A percentile compares a stretch with the other conserved stretches of the same genome.
These are phyloP conservation scores for Acanthamoeba healyi DNA, from an alignment of 208 protist species.

Conservation along the genomic window DNA sequence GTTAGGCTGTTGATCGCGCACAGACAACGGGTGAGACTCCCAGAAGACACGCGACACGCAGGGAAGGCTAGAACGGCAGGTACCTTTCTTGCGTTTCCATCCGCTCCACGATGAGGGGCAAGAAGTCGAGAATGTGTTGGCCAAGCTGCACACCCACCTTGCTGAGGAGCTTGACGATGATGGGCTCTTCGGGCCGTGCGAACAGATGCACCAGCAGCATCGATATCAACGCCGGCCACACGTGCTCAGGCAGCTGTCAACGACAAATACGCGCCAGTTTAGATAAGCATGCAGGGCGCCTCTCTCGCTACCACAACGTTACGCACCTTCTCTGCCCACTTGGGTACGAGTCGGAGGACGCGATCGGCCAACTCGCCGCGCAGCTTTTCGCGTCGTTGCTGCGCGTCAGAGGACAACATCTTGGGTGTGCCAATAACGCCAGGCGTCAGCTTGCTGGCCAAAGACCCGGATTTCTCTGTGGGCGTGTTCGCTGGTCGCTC, in stretches of 20 bases:
- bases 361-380: background rate
- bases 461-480: background rate
- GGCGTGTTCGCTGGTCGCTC: background rate
- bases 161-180: constrained; percentile 46
- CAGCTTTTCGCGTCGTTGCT: background rate
- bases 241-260: constrained; percentile 58
- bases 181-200: constrained; percentile 13
- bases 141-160: constrained; percentile 7
- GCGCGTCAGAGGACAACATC: background rate
- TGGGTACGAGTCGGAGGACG: constrained; percentile 39
- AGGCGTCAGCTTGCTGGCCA: background rate
- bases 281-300: no score
- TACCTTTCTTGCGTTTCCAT: constrained; percentile 9
- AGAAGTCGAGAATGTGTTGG: constrained; percentile 20
- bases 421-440: constrained; percentile 8
- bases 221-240: constrained; percentile 31
- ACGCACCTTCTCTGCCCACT: constrained; percentile 62
- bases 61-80: background rate
- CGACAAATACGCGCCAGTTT: background rate
- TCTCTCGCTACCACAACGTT: no score
- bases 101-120: background rate
- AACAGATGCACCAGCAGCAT: constrained; percentile 31
- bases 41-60: background rate
- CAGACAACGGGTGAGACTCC: background rate
- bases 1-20: background rate